Conservation (phyloP, 2,329 filamentous ascomycete genomes). For the Fusarium coffeatum region DNA sequence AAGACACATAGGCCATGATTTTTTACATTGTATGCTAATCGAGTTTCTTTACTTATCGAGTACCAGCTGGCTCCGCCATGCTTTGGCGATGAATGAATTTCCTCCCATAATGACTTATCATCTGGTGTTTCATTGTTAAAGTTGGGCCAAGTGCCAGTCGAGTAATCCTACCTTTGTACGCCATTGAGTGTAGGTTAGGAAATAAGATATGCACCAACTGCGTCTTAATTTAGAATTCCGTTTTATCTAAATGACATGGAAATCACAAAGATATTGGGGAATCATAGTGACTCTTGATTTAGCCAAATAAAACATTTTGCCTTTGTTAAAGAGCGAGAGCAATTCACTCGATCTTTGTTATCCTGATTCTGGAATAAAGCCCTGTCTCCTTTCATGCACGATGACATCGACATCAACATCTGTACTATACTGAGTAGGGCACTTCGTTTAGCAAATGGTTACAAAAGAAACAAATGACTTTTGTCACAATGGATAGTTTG, state of each 20-base stretch:
- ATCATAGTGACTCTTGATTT: not conserved
- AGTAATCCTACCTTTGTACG: not conserved
- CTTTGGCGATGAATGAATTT: constrained; percentile 5
- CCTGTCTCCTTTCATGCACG: constrained; percentile 29
- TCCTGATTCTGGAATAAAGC: constrained; percentile 20
- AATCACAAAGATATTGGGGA: accelerated
- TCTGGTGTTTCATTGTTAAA: not conserved
- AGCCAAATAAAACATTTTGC: not conserved
- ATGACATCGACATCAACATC: constrained; percentile 19
- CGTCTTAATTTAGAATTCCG: not conserved
- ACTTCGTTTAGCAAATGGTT: not conserved
- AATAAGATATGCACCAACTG: not conserved
- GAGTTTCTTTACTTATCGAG: not conserved
- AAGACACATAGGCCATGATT: not conserved
- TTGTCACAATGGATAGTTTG: not conserved
- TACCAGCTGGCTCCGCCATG: not conserved
- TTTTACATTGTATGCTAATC: not conserved
- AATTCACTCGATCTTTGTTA: constrained; percentile 1
- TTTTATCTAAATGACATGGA: not conserved
- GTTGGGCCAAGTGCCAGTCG: not conserved
- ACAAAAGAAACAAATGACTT: not conserved
- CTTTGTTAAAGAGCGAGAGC: not conserved
- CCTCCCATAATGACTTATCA: not conserved
- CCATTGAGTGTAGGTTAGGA: constrained; percentile 8
- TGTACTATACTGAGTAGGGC: not conserved